A percentile compares a stretch with the other conserved stretches of the same genome.
These are phyloP conservation scores for Beta corolliflora DNA, from an alignment of 179 eudicot genomes.

Conservation along the genomic window DNA sequence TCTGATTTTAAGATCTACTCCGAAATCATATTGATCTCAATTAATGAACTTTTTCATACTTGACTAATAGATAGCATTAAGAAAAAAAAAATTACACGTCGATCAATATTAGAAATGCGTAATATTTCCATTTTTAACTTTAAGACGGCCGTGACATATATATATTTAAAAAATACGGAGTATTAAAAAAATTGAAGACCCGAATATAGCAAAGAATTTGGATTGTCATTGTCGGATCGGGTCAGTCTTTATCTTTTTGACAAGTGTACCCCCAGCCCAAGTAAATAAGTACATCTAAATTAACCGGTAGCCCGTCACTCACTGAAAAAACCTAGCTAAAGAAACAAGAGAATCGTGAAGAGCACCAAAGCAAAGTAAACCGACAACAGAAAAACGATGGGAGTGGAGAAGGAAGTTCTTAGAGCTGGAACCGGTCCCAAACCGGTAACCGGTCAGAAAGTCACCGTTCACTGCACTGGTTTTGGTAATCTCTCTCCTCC, in stretches of 20 bases:
- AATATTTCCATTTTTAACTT: no score
- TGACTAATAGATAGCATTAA: no score
- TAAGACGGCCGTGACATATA: no score
- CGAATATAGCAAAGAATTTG: no score
- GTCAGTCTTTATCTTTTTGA: neutral
- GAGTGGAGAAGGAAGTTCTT: slow-evolving; percentile 72
- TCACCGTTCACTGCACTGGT: slow-evolving; percentile 97
- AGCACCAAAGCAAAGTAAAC: neutral
- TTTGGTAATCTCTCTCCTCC: slow-evolving; percentile 47
- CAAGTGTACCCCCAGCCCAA: neutral
- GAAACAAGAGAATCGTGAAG: neutral
- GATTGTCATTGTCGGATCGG: neutral
- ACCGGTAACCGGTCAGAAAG: slow-evolving; percentile 73
- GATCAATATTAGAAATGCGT: no score
- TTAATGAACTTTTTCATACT: no score
- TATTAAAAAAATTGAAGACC: no score
- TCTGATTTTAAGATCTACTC: no score
- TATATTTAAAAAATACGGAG: no score
- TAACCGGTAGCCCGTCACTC: neutral
- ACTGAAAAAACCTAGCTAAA: slow-evolving; percentile 2
- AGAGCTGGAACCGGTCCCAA: slow-evolving; percentile 77
- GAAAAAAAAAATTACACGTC: no score
- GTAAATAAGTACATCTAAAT: neutral
- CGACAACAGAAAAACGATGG: slow-evolving; percentile 44
- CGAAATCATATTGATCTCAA: no score